phyloP scores from a whole-genome alignment of 169 alveolate species.

The Eimeria sp. region DNA sequence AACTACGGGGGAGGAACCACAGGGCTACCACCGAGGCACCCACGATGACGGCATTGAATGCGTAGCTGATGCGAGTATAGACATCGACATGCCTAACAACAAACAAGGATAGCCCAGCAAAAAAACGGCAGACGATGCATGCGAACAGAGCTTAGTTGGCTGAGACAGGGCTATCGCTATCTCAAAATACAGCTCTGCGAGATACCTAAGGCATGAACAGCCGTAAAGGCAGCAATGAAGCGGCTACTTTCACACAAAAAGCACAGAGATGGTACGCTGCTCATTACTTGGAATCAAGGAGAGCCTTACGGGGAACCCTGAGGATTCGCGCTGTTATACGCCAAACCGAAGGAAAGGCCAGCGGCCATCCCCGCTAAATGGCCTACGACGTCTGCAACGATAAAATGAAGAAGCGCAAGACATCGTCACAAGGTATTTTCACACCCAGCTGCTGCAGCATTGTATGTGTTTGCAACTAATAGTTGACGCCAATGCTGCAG shows the following conservation, averaged over 20 bases:
- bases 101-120: not conserved
- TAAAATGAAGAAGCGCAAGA: not conserved
- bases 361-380: conserved; percentile 60
- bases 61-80: conserved; percentile 17
- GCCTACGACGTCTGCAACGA: conserved; percentile 38
- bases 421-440: not conserved
- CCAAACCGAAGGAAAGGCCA: conserved; percentile 55
- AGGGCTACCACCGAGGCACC: conserved; percentile 11
- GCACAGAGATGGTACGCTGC: not conserved
- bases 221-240: not conserved
- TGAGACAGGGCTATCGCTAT: not conserved
- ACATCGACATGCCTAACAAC: conserved; percentile 13
- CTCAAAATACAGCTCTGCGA: not conserved
- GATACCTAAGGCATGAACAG: not conserved
- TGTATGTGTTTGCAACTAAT: not conserved
- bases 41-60: not conserved
- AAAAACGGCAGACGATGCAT: not conserved
- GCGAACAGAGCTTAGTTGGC: not conserved
- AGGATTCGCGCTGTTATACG: not conserved
- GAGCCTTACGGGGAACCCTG: conserved; percentile 5
- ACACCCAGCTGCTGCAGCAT: too few relatives aligned
- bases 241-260: not conserved
- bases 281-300: not conserved
- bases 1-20: conserved; percentile 31
- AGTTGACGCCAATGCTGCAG: not conserved